Base-by-base conservation (phyloP, 768 basidiomycete genomes). In the Xanthoconium purpureum region DNA sequence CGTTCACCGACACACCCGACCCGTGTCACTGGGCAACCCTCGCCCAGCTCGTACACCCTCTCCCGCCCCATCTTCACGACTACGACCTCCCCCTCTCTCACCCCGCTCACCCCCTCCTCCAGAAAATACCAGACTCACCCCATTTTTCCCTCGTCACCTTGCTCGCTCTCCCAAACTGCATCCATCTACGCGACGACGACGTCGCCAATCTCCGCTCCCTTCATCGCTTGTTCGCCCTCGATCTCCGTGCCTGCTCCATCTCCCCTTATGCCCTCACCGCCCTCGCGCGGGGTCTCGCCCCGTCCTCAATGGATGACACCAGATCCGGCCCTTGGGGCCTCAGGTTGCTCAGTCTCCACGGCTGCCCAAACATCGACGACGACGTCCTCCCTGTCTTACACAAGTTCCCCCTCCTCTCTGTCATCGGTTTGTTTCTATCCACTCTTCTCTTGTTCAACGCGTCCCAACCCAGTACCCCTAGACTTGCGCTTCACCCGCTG, bases 101-200 rank as follows among this genome's bases (percentile, higher is more conserved):
- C 62, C 63, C 64, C 7, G 76, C 83, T 58, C 70, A 87, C 0
- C 80, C 80, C 3, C 71, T 81, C 14, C 78, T 90, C 13, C 87
- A 88, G 59, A 59, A 59, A 15, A 80, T 90, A 40, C 77, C 79
- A 2, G 71, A 77, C 43, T 82, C 84, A 0, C 63, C 75, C 3
- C 63, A 79, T 24, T 91, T 89, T 66, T 76, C 87, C 3, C 75
- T 91, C 33, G 57, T 91, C 51, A 87, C 88, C 6, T 66, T 88
- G 12, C 68, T 92, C 24, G 77, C 87, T 46, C 73, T 91, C 10
- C 77, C 81, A 4, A 68, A 75, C 6, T 86, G 85, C 60, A 52
- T 55, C 12, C 74, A 80, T n/a, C 74, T 91, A 1, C 80, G 76
- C 29, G 89, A 91, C 67, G 70, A 78, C 28, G 80, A 78, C 46